Evolutionary conservation across 2,329 filamentous ascomycete genomes (phyloP), one percentile per base, ranked within the genome.

Genomic region (Aspergillus candidus): DNA sequence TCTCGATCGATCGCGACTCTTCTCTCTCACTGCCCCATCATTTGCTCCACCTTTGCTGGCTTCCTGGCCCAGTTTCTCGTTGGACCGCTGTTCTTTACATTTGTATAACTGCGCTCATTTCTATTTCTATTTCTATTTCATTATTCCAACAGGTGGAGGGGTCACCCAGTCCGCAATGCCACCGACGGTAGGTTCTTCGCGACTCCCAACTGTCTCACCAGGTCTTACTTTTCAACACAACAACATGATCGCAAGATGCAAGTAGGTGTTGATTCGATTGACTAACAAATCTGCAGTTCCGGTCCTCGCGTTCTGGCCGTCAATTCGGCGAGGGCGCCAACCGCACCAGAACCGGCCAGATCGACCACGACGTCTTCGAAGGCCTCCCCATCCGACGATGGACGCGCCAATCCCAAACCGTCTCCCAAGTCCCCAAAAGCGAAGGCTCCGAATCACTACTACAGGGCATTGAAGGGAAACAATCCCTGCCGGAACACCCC

Each of bases 341-440:
- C 42, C 63, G 69, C 37, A 66, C 61, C 39, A 62, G 69, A 52
- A 65, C 62, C 27, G 68, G 67, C 35, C 76, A 79, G 53, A 71
- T 76, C 41, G 82, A 86, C 52, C 79, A 83, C 61, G 83, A 85
- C 71, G 73, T 82, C 39, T 76, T 80, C 39, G 73, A 79, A 75
- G 88, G 89, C 47, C 77, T 96, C 10, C 91, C 91, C 12, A 85
- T 96, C 46, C 84, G 89, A 59, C 88, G 94, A 77, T 97, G 89
- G 85, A 82, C 86, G 44, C 82, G 86, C 51, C 81, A 85, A 46
- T 74, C 73, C 68, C 77, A 88, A 44, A 83, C 72, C 34, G 72
- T 91, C 59, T 81, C 80, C 53, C 83, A 87, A 41, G 79, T 79
- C 11, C 72, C 77, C 8, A 75, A 79, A 32, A 73, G 80, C 50